Evolutionary conservation across 257 asterid genomes (phyloP), one percentile per base, ranked within the genome.

Genomic region (Echites panduratus): DNA sequence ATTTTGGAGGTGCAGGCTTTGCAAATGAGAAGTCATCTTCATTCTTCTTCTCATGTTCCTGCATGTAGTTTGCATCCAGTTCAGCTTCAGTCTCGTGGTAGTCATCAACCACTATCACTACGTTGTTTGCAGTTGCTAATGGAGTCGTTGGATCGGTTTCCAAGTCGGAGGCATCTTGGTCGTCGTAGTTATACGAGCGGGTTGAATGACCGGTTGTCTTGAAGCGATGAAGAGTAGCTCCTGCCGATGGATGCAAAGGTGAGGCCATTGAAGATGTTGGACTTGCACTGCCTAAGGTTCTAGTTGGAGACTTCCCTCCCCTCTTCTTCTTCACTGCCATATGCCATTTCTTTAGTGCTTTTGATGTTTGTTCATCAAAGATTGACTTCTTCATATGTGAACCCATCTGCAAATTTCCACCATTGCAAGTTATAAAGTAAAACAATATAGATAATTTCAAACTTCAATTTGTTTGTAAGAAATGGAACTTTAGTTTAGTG

Each of bases 291-390:
- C 96, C 97, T 19, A 86, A 52, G 0, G 88, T 81, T 44, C 85
- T 83, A 0, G 90, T 73, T 0, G 91, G 90, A 24, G 98, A 81
- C 75, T 79, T 85, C n/a, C n/a, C n/a, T 11, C 86, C 85, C 9
- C 80, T 82, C 81, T 82, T 89, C 86, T 91, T 91, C 86, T 90
- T 91, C 75, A 87, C 96, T 0, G 89, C 96, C 93, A 79, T 83
- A 45, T 86, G 99, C 99, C 99, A 94, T 70, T 88, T 91, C 87
- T 86, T 90, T 13, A 94, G 86, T 62, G 98, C 98, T 72, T 89
- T 89, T 2, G 96, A 87, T 2, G 98, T 94, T 80, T 91, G 98
- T 16, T 91, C 99, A 53, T 91, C 99, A 54, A 94, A 91, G 70
- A 94, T 91, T 3, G 93, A 74, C 67, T 75, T 94, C 86, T 94